These are phyloP conservation scores for Sextonia rubra DNA, from an alignment of 164 flowering plant species.

Conservation along the genomic window DNA sequence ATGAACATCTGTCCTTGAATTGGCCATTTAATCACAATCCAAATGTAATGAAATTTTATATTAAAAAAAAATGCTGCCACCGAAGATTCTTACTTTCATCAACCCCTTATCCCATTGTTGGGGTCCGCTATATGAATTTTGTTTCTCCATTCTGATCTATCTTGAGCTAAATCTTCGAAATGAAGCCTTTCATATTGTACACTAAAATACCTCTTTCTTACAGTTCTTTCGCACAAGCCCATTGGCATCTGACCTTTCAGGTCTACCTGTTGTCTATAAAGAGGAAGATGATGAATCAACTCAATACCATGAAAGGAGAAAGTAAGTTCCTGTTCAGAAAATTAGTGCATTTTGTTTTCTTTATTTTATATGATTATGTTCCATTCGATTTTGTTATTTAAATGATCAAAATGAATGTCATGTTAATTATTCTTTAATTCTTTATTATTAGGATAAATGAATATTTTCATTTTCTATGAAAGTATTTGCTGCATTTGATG, in stretches of 20 bases:
- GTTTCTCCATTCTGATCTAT: too few relatives aligned
- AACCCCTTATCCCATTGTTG: too few relatives aligned
- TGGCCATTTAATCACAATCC: not conserved
- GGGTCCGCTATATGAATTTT: not conserved
- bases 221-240: conserved; percentile 73
- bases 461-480: too few relatives aligned
- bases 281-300: conserved; percentile 36
- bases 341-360: too few relatives aligned
- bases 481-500: too few relatives aligned
- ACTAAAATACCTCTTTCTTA: conserved; percentile 5
- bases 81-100: too few relatives aligned
- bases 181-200: not conserved
- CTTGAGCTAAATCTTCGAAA: not conserved
- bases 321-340: conserved; percentile 26
- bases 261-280: conserved; percentile 46
- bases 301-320: conserved; percentile 24
- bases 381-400: too few relatives aligned
- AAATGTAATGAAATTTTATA: not conserved
- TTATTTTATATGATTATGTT: too few relatives aligned
- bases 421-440: too few relatives aligned
- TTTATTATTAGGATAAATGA: too few relatives aligned
- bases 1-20: not conserved
- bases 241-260: conserved; percentile 54
- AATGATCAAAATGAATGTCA: too few relatives aligned
- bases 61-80: too few relatives aligned